Percentiles rank a stretch among this genome's conserved stretches.
These are phyloP conservation scores for Mycena polygramma DNA, from an alignment of 768 basidiomycete genomes.

Conservation along the genomic window DNA sequence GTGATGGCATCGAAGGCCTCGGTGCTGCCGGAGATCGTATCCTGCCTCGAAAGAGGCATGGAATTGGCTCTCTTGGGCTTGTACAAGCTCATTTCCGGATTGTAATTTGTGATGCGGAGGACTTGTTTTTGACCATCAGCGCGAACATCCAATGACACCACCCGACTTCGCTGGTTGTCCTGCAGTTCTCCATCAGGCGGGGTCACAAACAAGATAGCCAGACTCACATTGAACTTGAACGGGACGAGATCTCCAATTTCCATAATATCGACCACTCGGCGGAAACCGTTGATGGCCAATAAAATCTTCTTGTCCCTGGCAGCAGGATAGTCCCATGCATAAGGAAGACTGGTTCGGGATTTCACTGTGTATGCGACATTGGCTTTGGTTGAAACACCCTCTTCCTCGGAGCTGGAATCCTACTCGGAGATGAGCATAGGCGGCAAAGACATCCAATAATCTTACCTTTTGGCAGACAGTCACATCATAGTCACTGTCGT, in stretches of 20 bases:
- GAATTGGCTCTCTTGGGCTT: slow-evolving; percentile 74
- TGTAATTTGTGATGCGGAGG: slow-evolving; percentile 88
- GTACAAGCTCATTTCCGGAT: slow-evolving; percentile 88
- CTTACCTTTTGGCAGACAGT: slow-evolving; percentile 81
- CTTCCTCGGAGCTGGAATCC: slow-evolving; percentile 60
- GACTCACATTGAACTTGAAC: slow-evolving; percentile 83
- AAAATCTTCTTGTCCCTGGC: slow-evolving; percentile 83
- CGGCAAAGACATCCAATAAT: background rate
- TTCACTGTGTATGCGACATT: slow-evolving; percentile 67
- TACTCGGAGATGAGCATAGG: slow-evolving; percentile 41
- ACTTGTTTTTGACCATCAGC: slow-evolving; percentile 90
- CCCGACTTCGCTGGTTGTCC: slow-evolving; percentile 69
- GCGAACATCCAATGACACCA: slow-evolving; percentile 91
- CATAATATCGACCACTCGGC: slow-evolving; percentile 87
- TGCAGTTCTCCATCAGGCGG: slow-evolving; percentile 40
- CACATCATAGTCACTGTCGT: slow-evolving; percentile 82
- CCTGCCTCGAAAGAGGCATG: slow-evolving; percentile 67
- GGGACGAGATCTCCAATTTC: slow-evolving; percentile 95
- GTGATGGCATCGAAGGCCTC: slow-evolving; percentile 90
- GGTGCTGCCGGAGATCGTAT: slow-evolving; percentile 75
- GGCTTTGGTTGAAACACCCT: slow-evolving; percentile 52
- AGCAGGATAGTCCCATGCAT: slow-evolving; percentile 96
- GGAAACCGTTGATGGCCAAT: slow-evolving; percentile 70
- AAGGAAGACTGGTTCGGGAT: slow-evolving; percentile 68
- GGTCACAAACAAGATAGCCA: background rate